Evolutionary conservation across 2,329 filamentous ascomycete species (phyloP).

Genomic region (Apiospora arundinis): DNA sequence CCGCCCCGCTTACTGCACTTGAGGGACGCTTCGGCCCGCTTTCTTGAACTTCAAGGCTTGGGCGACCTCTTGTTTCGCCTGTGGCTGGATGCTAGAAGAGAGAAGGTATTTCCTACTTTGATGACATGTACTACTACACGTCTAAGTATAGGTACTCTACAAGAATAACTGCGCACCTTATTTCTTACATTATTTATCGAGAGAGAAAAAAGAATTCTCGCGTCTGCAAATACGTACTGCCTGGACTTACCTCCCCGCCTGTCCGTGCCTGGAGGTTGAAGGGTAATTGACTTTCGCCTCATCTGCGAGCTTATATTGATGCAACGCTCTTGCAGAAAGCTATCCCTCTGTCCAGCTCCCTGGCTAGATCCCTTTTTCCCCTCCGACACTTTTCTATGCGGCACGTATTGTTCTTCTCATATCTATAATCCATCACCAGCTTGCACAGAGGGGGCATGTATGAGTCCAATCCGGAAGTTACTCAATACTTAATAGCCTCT

Average conservation of each 20-base stretch:
- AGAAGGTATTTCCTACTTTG: not conserved
- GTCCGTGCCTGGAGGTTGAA: not conserved
- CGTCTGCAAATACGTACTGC: not conserved
- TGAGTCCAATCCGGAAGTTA: not conserved
- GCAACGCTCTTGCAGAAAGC: not conserved
- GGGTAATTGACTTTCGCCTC: not conserved
- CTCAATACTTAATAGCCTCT: not conserved
- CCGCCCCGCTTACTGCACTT: slow-evolving; percentile 3
- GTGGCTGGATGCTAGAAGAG: not conserved
- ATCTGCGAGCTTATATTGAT: not conserved
- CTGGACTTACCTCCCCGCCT: not conserved
- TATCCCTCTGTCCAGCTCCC: not conserved
- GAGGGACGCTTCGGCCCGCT: slow-evolving; percentile 17
- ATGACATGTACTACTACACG: not conserved
- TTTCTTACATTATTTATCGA: not conserved
- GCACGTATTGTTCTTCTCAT: no score
- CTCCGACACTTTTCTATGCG: no score
- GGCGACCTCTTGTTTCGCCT: not conserved
- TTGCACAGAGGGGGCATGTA: not conserved
- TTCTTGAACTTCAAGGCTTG: not conserved
- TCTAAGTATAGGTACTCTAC: not conserved
- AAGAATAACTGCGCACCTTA: not conserved
- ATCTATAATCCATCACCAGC: no score
- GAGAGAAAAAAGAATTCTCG: not conserved
- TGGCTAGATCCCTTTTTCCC: not conserved